These are phyloP conservation scores for Marchantia polymorpha DNA, from an alignment of 225 moss, liverwort and hornwort genomes.

Conservation along the genomic window DNA sequence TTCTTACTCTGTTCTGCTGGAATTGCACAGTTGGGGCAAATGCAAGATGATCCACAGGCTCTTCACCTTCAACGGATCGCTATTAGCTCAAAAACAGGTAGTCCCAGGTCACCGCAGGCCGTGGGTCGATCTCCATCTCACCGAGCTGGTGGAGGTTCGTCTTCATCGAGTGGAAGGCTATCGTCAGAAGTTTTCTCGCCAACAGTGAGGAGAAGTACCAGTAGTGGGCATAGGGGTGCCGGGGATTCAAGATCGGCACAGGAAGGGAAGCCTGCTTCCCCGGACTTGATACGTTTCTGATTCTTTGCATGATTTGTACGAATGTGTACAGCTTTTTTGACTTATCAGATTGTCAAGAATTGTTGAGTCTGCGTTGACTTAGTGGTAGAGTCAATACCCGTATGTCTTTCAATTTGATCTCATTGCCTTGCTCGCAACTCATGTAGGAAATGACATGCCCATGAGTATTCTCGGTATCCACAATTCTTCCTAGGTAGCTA, in stretches of 20 bases:
- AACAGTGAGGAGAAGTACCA: conserved; percentile 31
- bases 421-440: conserved; percentile 3
- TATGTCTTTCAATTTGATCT: neutral
- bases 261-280: conserved; percentile 28
- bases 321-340: neutral
- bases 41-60: conserved; percentile 39
- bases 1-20: neutral
- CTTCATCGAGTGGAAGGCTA: conserved; percentile 32
- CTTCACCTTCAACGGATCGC: conserved; percentile 35
- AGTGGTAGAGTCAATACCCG: neutral
- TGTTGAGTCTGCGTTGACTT: neutral
- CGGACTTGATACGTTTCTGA: conserved; percentile 42
- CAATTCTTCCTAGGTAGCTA: neutral
- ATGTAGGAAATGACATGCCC: neutral
- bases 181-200: conserved; percentile 29
- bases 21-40: conserved; percentile 26
- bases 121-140: conserved; percentile 28
- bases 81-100: conserved; percentile 31
- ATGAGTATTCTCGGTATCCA: neutral
- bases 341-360: neutral
- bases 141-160: conserved; percentile 16
- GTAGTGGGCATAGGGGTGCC: conserved; percentile 15
- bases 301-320: neutral
- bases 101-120: conserved; percentile 21
- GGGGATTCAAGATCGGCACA: conserved; percentile 20